These are phyloP conservation scores for Fabrea salina DNA, from an alignment of 169 alveolate genomes.

Conservation along the genomic window DNA sequence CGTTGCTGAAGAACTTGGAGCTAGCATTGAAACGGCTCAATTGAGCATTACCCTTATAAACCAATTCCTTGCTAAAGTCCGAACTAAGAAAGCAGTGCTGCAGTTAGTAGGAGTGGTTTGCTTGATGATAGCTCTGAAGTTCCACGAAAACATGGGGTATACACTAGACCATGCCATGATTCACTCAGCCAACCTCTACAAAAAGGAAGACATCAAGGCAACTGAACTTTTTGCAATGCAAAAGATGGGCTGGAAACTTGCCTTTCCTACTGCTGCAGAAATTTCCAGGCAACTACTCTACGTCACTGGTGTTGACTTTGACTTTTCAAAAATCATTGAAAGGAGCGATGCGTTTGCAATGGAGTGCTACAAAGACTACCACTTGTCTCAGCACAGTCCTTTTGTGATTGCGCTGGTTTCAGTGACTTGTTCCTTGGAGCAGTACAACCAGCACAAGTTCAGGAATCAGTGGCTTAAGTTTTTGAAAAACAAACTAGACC, in stretches of 20 bases:
- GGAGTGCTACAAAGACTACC: constrained; percentile 16
- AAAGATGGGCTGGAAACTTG: neutral
- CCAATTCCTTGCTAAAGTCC: neutral
- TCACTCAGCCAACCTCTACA: neutral
- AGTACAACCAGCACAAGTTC: constrained; percentile 1
- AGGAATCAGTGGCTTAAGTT: constrained; percentile 21
- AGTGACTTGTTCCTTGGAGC: constrained; percentile 3
- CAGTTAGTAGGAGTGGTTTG: constrained; percentile 4
- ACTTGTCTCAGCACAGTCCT: neutral
- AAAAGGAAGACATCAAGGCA: neutral
- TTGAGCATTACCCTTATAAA: neutral
- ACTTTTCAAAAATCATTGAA: constrained; percentile 21
- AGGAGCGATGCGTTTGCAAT: constrained; percentile 27
- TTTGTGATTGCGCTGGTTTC: constrained; percentile 18
- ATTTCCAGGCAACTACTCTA: constrained; percentile 4
- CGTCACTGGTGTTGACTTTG: constrained; percentile 25
- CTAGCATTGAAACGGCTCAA: constrained; percentile 15
- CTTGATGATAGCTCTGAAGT: neutral
- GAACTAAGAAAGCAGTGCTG: neutral
- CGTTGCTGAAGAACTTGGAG: neutral
- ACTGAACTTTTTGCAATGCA: constrained; percentile 11
- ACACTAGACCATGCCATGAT: neutral
- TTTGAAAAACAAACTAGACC: constrained; percentile 5
- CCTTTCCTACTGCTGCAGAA: constrained; percentile 28
- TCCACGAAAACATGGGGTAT: neutral